Evolutionary conservation across 805 yeast genomes (phyloP), one percentile per base, ranked within the genome.

Genomic region (Grigorovia yakushimaensis): DNA sequence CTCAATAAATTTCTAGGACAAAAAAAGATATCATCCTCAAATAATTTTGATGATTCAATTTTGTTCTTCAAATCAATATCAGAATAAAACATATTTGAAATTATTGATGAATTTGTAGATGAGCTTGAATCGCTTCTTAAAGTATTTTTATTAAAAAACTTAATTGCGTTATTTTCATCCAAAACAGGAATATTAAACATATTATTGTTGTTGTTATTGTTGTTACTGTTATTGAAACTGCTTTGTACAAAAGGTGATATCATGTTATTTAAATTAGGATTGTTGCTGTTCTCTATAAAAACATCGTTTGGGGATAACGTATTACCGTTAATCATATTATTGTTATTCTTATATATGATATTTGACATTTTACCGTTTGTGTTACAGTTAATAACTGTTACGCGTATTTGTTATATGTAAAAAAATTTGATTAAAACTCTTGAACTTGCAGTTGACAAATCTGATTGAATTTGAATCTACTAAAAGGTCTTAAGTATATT

Each of bases 1-100:
- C 64, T 57, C 41, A 62, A 47, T 44, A 62, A 51, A 13, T 59
- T 51, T 38, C 65, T 52, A 22, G 67, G 67, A 51, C 67, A 62
- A 41, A 54, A 62, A 9, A 61, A 55, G 9, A 60, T 44, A 49
- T 62, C 67, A 47, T 62, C 67, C 46, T 62, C 65, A 46, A 61
- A 61, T 11, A 62, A 56, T 49, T 60, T 62, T 44, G 58, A 52
- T 40, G 55, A 53, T 43, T 59, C 60, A 37, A 56, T 59, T 45
- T 57, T 60, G 42, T 50, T 47, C 36, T 55, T 56, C 41, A 60
- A 15, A 36, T 46, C 22, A 5, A n/a, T 11, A 7, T 43, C 46
- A 20, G n/a, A 19, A 18, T 37, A 21, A 21, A 43, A 43, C 21
- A 21, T 17, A 17, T 37, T 43, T 43, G 23, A 18, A 35, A 35